These are phyloP conservation scores for Butyriboletus appendiculatus DNA, from an alignment of 1,284 basidiomycete genomes.

Conservation along the genomic window DNA sequence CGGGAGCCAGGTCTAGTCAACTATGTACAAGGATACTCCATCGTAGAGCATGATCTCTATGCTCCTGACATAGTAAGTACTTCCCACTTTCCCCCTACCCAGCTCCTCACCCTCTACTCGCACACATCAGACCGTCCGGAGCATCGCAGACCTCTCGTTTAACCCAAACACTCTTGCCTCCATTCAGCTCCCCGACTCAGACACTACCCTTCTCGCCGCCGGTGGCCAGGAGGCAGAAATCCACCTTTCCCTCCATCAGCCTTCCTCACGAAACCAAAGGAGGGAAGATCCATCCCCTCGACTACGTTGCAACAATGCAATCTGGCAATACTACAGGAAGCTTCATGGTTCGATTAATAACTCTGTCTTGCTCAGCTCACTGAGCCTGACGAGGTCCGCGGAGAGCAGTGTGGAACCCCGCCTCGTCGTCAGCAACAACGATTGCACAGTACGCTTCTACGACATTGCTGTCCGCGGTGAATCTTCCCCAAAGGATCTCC, in stretches of 20 bases:
- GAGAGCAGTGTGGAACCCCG: slow-evolving; percentile 67
- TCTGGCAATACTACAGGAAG: slow-evolving; percentile 60
- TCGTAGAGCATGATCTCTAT: slow-evolving; percentile 67
- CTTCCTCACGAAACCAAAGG: slow-evolving; percentile 29
- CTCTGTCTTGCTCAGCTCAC: slow-evolving; percentile 69
- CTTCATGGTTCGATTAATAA: slow-evolving; percentile 81
- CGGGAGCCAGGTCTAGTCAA: slow-evolving; percentile 65
- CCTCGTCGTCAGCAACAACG: slow-evolving; percentile 84
- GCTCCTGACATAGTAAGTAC: slow-evolving; percentile 51
- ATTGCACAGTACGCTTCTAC: slow-evolving; percentile 74
- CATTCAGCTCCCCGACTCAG: slow-evolving; percentile 52
- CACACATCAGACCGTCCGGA: slow-evolving; percentile 45
- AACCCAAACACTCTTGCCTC: slow-evolving; percentile 70
- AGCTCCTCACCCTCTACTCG: slow-evolving; percentile 12
- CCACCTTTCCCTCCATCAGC: slow-evolving; percentile 60
- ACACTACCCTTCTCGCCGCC: slow-evolving; percentile 71
- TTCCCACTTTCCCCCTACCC: slow-evolving; percentile 9
- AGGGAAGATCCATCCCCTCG: slow-evolving; percentile 14
- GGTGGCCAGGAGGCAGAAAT: slow-evolving; percentile 84
- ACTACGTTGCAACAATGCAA: slow-evolving; percentile 28
- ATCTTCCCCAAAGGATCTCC: slow-evolving; percentile 43
- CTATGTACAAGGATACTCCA: slow-evolving; percentile 57
- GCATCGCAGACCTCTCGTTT: slow-evolving; percentile 58
- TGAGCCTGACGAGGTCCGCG: slow-evolving; percentile 55
- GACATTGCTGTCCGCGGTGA: slow-evolving; percentile 58